Evolutionary conservation across 2,329 filamentous ascomycete species (phyloP).

Genomic region (Colletotrichum coccodes): DNA sequence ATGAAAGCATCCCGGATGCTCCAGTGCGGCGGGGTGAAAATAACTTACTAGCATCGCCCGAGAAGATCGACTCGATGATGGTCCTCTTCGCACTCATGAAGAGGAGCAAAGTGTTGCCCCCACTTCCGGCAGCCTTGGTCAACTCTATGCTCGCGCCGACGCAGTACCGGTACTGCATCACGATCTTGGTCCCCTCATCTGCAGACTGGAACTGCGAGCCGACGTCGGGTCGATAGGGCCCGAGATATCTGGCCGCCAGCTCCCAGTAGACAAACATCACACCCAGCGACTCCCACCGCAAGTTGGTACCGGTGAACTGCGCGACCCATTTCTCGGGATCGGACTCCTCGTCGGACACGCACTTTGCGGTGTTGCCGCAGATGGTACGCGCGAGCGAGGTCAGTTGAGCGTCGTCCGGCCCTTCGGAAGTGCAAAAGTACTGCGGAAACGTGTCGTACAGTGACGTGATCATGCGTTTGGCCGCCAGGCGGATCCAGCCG

Average conservation of each 20-base stretch:
- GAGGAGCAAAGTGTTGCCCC: slow-evolving; percentile 45
- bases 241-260: slow-evolving; percentile 18
- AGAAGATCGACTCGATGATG: slow-evolving; percentile 45
- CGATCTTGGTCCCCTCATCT: slow-evolving; percentile 22
- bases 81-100: slow-evolving; percentile 42
- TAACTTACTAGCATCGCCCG: slow-evolving; percentile 47
- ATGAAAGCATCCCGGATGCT: background rate
- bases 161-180: slow-evolving; percentile 35
- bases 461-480: slow-evolving; percentile 41
- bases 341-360: slow-evolving; percentile 46
- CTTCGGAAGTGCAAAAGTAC: slow-evolving; percentile 36
- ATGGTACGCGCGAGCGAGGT: slow-evolving; percentile 48
- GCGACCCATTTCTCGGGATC: slow-evolving; percentile 49
- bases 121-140: slow-evolving; percentile 39
- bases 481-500: slow-evolving; percentile 44
- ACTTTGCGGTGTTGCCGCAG: slow-evolving; percentile 48
- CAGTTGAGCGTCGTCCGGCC: slow-evolving; percentile 40
- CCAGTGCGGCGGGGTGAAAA: fast-evolving
- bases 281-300: slow-evolving; percentile 56
- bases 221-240: slow-evolving; percentile 19
- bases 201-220: background rate
- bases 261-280: slow-evolving; percentile 45
- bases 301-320: slow-evolving; percentile 48
- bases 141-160: slow-evolving; percentile 39
- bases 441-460: slow-evolving; percentile 43